A percentile compares a stretch with the other conserved stretches of the same genome.
phyloP scores from a whole-genome alignment of 2,329 filamentous ascomycete genomes.

The Aspergillus sclerotialis region DNA sequence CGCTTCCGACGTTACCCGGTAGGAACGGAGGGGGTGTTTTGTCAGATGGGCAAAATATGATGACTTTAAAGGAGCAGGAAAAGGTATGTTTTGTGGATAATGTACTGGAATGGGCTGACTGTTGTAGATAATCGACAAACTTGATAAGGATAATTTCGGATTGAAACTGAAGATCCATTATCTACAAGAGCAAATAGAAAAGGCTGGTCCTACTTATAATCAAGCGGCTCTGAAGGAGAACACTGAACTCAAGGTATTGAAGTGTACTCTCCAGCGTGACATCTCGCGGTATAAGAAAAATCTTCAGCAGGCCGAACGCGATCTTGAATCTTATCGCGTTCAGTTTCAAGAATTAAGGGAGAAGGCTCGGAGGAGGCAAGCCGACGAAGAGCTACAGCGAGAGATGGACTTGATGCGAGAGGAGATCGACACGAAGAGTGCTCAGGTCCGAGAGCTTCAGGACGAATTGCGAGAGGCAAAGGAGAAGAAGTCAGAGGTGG shows the following conservation, averaged over 20 bases:
- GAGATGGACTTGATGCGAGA: constrained; percentile 48
- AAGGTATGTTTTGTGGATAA: constrained; percentile 57
- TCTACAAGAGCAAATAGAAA: constrained; percentile 81
- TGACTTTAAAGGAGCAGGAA: constrained; percentile 90
- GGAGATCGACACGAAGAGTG: constrained; percentile 44
- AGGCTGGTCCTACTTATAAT: constrained; percentile 82
- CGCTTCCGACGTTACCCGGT: constrained; percentile 62
- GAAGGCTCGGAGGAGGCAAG: constrained; percentile 68
- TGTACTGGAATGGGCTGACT: too few species aligned
- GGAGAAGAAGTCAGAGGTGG: constrained; percentile 48
- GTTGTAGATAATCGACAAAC: constrained; percentile 68
- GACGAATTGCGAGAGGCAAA: constrained; percentile 54
- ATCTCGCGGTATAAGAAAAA: constrained; percentile 81
- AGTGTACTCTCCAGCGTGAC: constrained; percentile 82
- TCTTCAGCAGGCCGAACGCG: constrained; percentile 71
- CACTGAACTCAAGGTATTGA: constrained; percentile 89
- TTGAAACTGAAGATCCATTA: constrained; percentile 97
- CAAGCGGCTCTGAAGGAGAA: constrained; percentile 88
- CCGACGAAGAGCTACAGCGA: constrained; percentile 61
- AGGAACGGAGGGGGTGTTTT: constrained; percentile 61
- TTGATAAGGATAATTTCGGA: constrained; percentile 97
- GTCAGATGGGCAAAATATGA: constrained; percentile 72
- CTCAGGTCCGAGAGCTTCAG: constrained; percentile 30
- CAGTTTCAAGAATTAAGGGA: constrained; percentile 80
- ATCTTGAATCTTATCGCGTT: constrained; percentile 74